Base-by-base conservation (phyloP, 1,139 yeast genomes). In the Hyphopichia fennica region DNA sequence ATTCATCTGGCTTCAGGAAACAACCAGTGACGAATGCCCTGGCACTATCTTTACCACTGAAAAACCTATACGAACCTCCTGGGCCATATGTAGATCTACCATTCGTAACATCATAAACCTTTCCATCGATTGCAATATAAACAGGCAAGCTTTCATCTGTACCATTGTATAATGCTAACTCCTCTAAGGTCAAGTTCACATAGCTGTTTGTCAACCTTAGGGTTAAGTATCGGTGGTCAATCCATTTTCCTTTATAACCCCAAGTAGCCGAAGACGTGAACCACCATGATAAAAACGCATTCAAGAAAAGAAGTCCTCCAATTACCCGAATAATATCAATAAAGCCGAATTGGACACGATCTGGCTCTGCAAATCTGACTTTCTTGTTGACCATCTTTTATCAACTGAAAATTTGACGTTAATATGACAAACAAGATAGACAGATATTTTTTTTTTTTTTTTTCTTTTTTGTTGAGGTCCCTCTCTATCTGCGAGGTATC, bases 11-110 rank as follows among this genome's bases (percentile, higher is more conserved):
- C 17, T 76, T 72, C 35, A 65, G 60, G 50, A 87, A 79, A 54
- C 96, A 87, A 4, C 95, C 95, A 1, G 93, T 87, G 3, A 82
- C 84, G 53, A 79, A 83, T 20, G 89, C 89, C 37, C 96, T 65
- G 0, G 93, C 84, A 35, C 81, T 77, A 57, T 88, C 96, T 38
- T 65, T 67, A 0, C 95, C 96, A 19, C 82, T 75, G 54, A 88
- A 78, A 41, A 72, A 65, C 4, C 68, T 58, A 57, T 87, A 87
- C 1, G 83, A 60, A 0, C 90, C 90, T 1, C 71, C 67, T 0
- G 87, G 85, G 0, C 89, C 89, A 57, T 88, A 87, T 1, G 83
- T 65, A 2, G 57, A 62, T 2, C 72, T 65, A n/a, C 78, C 67
- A 0, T 74, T 60, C 3, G 81, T 63, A 2, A 87, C 96, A 54